A percentile compares a stretch with the other conserved stretches of the same genome.
These are phyloP conservation scores for Trichoderma sp. DNA, from an alignment of 2,329 filamentous ascomycete species.

Conservation along the genomic window DNA sequence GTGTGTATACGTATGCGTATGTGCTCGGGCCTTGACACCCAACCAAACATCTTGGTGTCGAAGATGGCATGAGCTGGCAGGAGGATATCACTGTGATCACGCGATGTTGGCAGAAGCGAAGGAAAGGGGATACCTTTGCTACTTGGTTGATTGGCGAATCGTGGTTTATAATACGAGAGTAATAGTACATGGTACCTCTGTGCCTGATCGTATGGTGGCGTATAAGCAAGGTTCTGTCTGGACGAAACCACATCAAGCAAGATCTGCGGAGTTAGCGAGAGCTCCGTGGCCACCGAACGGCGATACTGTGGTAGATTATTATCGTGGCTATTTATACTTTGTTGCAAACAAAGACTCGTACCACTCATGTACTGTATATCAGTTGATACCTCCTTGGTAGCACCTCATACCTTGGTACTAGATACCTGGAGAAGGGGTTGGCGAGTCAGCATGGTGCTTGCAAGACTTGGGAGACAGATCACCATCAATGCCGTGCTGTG, in stretches of 20 bases:
- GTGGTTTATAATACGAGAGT: not conserved
- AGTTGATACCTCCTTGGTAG: not conserved
- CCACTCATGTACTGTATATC: not conserved
- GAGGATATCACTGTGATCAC: not conserved
- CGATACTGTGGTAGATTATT: not conserved
- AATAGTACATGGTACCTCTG: not conserved
- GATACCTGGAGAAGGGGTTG: not conserved
- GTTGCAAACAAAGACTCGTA: not conserved
- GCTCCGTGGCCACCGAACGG: not conserved
- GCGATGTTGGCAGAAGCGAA: constrained; percentile 6
- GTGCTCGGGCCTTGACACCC: not conserved
- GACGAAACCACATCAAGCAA: not conserved
- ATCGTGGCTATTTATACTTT: not conserved
- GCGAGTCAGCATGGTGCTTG: not conserved
- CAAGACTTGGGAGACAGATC: not conserved
- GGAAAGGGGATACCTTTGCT: not conserved
- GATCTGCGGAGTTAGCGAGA: not conserved
- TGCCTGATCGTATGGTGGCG: not conserved
- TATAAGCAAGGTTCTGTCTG: not conserved
- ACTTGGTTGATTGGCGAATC: not conserved
- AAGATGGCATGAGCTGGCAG: constrained; percentile 7
- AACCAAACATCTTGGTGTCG: not conserved
- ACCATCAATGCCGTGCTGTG: not conserved
- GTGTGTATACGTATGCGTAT: not conserved
- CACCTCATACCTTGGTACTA: too few relatives aligned